Evolutionary conservation across 2,329 filamentous ascomycete genomes (phyloP), one percentile per base, ranked within the genome.

Genomic region (Neofusicoccum cordaticola): DNA sequence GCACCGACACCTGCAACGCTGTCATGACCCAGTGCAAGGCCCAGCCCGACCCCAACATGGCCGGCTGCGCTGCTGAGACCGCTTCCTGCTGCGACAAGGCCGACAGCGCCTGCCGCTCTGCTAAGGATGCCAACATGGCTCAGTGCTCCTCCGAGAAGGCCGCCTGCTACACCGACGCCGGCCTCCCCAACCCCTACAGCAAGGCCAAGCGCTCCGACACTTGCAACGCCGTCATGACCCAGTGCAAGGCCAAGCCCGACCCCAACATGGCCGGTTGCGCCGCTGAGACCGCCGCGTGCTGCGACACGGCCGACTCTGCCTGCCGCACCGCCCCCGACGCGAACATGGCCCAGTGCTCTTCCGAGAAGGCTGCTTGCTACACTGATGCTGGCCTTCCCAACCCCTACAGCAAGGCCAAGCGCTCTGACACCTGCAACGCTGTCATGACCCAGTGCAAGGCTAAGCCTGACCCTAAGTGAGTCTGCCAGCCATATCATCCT

Each of bases 401-500:
- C 61, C 61, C 61, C 27, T 63, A 63, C 48, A 15, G 15, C 47
- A 52, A 52, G 15, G 22, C 31, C 31, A 50, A 62, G 60, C 37
- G 47, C 19, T 3, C 4, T 2, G 37, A 34, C 17, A 41, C 19
- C 12, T 62, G 61, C 61, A 6, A 9, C 41, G 56, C 41, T 4
- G 31, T 22, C 22, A 15, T 12, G 22, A 31, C 8, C 17, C 13
- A 45, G 22, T 61, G 56, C 53, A 22, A 37, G 11, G 22, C 34
- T 11, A 37, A 17, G 6, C n/a, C 17, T 8, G 35, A 58, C 22
- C n/a, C 5, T 37, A 44, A 22, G 12, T 58, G 13, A 39, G 37
- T 39, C 3, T 15, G 6, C 11, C 9, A 39, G 11, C 13, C 37
- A 39, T 12, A 4, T 39, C 37, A 1, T 39, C 9, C 1, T 39